phyloP scores from a whole-genome alignment of 768 basidiomycete species.

The Tricholoma sp. region DNA sequence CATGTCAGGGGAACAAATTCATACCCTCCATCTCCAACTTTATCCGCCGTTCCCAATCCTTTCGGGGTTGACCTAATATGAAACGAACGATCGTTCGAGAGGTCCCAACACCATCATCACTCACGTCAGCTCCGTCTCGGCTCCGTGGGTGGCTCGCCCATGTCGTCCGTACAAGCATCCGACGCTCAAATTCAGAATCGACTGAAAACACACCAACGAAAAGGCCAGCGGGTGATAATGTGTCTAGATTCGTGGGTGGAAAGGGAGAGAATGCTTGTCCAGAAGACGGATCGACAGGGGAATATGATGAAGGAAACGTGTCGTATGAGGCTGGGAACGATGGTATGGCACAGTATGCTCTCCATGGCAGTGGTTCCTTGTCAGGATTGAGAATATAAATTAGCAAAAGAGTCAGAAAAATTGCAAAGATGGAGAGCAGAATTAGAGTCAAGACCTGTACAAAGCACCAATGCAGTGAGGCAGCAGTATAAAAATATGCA shows the following conservation, averaged over 20 bases:
- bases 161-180: conserved; percentile 82
- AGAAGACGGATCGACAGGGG: conserved; percentile 33
- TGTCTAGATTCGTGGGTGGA: conserved; percentile 68
- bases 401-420: conserved; percentile 79
- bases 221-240: conserved; percentile 76
- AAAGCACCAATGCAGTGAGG: neutral
- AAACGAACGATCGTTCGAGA: conserved; percentile 86
- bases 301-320: conserved; percentile 36
- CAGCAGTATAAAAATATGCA: conserved; percentile 1
- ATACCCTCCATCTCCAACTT: conserved; percentile 87
- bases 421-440: conserved; percentile 74
- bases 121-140: conserved; percentile 51
- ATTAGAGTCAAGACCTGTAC: conserved; percentile 62
- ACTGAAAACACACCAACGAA: conserved; percentile 89
- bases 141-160: conserved; percentile 85
- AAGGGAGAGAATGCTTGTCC: conserved; percentile 40
- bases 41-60: conserved; percentile 74
- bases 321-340: conserved; percentile 26
- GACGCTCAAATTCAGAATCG: conserved; percentile 77
- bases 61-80: conserved; percentile 78
- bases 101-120: conserved; percentile 64
- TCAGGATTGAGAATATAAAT: conserved; percentile 95
- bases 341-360: conserved; percentile 82
- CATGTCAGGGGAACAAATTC: conserved; percentile 18
- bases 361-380: conserved; percentile 92